These are phyloP conservation scores for Lachnellula arida DNA, from an alignment of 2,329 filamentous ascomycete species.

Conservation along the genomic window DNA sequence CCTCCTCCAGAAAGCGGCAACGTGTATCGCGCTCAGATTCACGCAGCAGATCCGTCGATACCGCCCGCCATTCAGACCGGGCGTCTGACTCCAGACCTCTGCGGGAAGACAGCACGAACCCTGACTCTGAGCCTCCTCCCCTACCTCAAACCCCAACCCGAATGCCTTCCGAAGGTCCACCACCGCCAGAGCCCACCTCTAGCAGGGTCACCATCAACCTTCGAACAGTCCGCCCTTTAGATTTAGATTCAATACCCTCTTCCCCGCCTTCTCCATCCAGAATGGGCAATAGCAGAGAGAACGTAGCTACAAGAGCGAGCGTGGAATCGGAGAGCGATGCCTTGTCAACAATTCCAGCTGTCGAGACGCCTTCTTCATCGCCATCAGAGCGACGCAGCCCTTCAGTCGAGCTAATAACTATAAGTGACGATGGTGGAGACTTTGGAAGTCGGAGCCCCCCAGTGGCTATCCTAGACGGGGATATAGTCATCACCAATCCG, in stretches of 20 bases:
- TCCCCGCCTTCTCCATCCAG: slow-evolving; percentile 41
- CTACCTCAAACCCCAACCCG: slow-evolving; percentile 28
- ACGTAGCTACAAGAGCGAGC: slow-evolving; percentile 22
- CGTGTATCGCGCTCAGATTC: slow-evolving; percentile 55
- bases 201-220: slow-evolving; percentile 59
- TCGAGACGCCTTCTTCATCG: slow-evolving; percentile 31
- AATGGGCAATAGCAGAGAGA: slow-evolving; percentile 20
- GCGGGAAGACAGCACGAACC: slow-evolving; percentile 26
- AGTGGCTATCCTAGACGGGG: slow-evolving; percentile 28
- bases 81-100: slow-evolving; percentile 13
- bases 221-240: slow-evolving; percentile 42
- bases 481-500: slow-evolving; percentile 36
- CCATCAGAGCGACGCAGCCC: slow-evolving; percentile 28
- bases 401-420: slow-evolving; percentile 27
- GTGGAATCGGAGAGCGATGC: slow-evolving; percentile 30
- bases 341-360: slow-evolving; percentile 24
- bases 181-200: slow-evolving; percentile 42
- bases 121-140: slow-evolving; percentile 30
- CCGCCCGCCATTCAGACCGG: slow-evolving; percentile 18
- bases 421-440: slow-evolving; percentile 26
- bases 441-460: slow-evolving; percentile 22
- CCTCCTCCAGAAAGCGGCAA: slow-evolving; percentile 52
- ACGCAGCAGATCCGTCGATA: slow-evolving; percentile 48
- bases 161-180: slow-evolving; percentile 31
- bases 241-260: slow-evolving; percentile 39